Evolutionary conservation across 495 filamentous ascomycete genomes (phyloP), one percentile per base, ranked within the genome.

Genomic region (Peziza echinospora): DNA sequence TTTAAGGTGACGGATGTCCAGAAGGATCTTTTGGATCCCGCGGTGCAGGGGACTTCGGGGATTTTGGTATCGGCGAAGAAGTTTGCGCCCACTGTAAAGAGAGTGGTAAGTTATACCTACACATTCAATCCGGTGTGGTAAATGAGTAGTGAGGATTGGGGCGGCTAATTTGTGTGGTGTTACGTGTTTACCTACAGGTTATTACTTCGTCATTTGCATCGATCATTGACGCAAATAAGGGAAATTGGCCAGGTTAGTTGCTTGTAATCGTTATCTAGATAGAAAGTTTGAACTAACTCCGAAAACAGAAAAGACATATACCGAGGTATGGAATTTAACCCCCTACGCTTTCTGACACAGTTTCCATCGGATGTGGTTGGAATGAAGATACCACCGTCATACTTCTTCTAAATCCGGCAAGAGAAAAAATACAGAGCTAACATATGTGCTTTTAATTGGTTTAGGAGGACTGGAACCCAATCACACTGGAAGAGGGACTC

Each of bases 141-240:
- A n/a, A 55, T 24, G 24, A 16, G 25, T 5, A 25, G 28, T 37
- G 51, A 48, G 34, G n/a, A n/a, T n/a, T n/a, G n/a, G n/a, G n/a
- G n/a, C n/a, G n/a, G n/a, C n/a, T n/a, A n/a, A n/a, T n/a, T n/a
- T n/a, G n/a, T n/a, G n/a, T n/a, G n/a, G n/a, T n/a, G n/a, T n/a
- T n/a, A n/a, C n/a, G n/a, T n/a, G n/a, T n/a, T n/a, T n/a, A n/a
- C n/a, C n/a, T n/a, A n/a, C n/a, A n/a, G n/a, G n/a, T 86, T 42
- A 71, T 93, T 52, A 93, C 85, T 1, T 82, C 76, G 24, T 89
- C 82, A 13, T 93, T 87, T 62, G 86, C 85, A 6, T 67, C 81
- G 17, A 79, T 91, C 49, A 41, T 82, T 40, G 62, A 80, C 45
- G 53, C 64, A n/a, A 23, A 53, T 8, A 46, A 53, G 17, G 44